Evolutionary conservation across 139 green algal genomes (phyloP).

Genomic region (Microglena sp.): DNA sequence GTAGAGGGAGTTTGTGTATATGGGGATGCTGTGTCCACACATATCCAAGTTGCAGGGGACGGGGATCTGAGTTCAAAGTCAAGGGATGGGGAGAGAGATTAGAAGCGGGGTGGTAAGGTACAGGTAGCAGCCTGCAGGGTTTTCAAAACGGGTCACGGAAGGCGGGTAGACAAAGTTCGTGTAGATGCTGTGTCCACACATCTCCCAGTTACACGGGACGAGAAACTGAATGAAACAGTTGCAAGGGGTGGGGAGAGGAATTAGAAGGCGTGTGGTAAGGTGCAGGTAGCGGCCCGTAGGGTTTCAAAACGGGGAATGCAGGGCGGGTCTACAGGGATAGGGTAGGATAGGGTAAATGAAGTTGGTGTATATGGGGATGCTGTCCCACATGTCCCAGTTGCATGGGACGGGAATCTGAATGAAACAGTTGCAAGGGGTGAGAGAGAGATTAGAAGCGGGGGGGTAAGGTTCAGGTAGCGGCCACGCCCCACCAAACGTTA

Average conservation of each 20-base stretch:
- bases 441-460: too few species aligned
- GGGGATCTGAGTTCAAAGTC: conserved; percentile 40
- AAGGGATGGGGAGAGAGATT: too few species aligned
- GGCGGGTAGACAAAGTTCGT: conserved; percentile 93
- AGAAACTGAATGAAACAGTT: too few species aligned
- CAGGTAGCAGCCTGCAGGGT: conserved; percentile 89
- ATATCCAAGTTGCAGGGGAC: conserved; percentile 87
- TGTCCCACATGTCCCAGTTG: conserved; percentile 82
- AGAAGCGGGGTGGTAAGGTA: too few species aligned
- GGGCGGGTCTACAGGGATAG: too few species aligned
- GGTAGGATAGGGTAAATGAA: too few species aligned
- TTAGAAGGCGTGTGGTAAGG: too few species aligned
- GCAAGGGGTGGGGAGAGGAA: too few species aligned
- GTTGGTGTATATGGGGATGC: conserved; percentile 94
- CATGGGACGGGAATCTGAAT: conserved; percentile 74
- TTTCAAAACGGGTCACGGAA: conserved; percentile 59
- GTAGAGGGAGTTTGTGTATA: conserved; percentile 95
- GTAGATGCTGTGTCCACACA: conserved; percentile 82
- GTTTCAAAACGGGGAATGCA: conserved; percentile 63
- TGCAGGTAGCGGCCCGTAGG: conserved; percentile 85
- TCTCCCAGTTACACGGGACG: conserved; percentile 86
- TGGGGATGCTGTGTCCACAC: conserved; percentile 69
- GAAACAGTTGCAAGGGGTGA: too few species aligned
- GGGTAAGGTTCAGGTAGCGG: conserved; percentile 74
- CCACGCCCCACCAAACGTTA: too few species aligned